Base-by-base conservation (phyloP, 805 yeast species). In the Teunomyces stri region DNA sequence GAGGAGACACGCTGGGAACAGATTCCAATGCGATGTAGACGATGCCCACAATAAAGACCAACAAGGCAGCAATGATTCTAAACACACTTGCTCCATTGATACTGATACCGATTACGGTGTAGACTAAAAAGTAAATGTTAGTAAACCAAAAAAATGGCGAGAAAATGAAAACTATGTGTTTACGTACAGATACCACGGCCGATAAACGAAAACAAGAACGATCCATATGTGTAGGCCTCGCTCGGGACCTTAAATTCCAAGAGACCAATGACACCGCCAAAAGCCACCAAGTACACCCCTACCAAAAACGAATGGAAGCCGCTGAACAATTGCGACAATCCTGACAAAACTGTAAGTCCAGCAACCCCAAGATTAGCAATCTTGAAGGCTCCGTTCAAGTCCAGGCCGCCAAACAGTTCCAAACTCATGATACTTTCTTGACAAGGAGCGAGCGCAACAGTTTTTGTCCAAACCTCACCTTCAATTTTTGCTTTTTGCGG, bases 1-100 rank as follows among this genome's bases (percentile, higher is more conserved):
- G 97, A 25, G 90, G 85, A 45, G 87, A 84, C 36, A 88, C 72
- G 50, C 86, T 79, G 15, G 91, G 89, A 22, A 87, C 65, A 43
- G 85, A 84, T 65, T 89, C 94, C 58, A 89, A 74, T 0, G 68
- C 79, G 42, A 76, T 61, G 65, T 74, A 89, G 2, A 66, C 78
- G 18, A 80, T 60, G 25, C 96, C 96, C 20, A 82, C 64, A 2
- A 80, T 35, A 34, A 80, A 75, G n/a, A 87, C 69, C 11, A 86
- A 43, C 7, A 84, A 52, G 2, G 85, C 84, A n/a, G 80, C 69
- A 37, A 87, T 61, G 33, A 79, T 58, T 53, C 89, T 76, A 51
- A 87, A 66, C 29, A 76, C 62, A 45, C 82, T 76, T 6, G 80
- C 84, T 45, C 84, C 73, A 54, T 61, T 62, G 52, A 72, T 66